Conservation (phyloP, 2,329 filamentous ascomycete genomes). For the Tolypocladium ovalisporum region DNA sequence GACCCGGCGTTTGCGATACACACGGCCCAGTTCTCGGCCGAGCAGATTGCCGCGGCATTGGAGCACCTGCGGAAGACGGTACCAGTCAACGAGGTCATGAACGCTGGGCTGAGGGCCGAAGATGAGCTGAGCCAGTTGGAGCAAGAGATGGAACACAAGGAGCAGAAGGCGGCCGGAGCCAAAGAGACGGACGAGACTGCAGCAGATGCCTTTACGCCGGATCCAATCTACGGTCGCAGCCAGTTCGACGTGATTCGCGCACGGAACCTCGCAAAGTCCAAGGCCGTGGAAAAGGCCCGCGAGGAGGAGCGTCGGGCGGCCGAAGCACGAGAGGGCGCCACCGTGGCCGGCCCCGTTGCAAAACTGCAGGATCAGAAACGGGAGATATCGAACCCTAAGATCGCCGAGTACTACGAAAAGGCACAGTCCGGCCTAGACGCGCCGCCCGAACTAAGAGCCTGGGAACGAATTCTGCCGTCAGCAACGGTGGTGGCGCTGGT, state of each 20-base stretch:
- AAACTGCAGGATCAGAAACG: constrained; percentile 25
- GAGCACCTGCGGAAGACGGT: constrained; percentile 43
- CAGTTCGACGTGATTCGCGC: constrained; percentile 46
- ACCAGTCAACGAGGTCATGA: constrained; percentile 48
- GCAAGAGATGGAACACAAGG: constrained; percentile 14
- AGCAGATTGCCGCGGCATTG: constrained; percentile 35
- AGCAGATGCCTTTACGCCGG: constrained; percentile 16
- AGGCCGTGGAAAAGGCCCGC: constrained; percentile 32
- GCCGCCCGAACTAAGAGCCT: constrained; percentile 37
- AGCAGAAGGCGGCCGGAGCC: constrained; percentile 11
- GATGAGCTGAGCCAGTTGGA: constrained; percentile 48
- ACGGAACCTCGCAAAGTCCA: constrained; percentile 35
- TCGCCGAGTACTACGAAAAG: constrained; percentile 28
- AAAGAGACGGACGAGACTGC: not conserved
- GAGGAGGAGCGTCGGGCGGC: constrained; percentile 28
- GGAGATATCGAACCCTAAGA: constrained; percentile 25
- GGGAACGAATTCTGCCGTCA: constrained; percentile 45
- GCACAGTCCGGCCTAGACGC: constrained; percentile 39
- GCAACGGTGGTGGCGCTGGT: constrained; percentile 35
- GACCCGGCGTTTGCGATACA: constrained; percentile 42
- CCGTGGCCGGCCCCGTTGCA: constrained; percentile 27
- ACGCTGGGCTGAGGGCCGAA: constrained; percentile 50
- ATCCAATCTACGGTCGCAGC: constrained; percentile 47
- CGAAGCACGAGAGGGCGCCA: constrained; percentile 28
- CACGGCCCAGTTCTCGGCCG: constrained; percentile 30